These are phyloP conservation scores for Eutrema salsugineum DNA, from an alignment of 441 rosid genomes.

Conservation along the genomic window DNA sequence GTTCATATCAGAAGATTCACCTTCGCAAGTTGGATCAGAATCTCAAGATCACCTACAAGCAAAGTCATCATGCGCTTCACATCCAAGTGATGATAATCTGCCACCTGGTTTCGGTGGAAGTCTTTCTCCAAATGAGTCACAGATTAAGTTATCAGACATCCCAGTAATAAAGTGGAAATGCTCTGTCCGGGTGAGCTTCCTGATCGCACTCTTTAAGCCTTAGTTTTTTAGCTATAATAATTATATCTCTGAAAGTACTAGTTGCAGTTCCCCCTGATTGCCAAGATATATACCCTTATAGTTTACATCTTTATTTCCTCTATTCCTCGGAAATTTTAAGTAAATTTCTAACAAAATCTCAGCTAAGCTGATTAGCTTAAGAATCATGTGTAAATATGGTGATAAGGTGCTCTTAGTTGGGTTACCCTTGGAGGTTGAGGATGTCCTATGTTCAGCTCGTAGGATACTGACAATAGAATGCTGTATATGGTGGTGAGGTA, in stretches of 20 bases:
- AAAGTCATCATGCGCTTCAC: conserved; percentile 55
- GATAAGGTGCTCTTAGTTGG: background rate
- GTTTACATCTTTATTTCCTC: background rate
- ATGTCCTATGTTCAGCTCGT: conserved; percentile 3
- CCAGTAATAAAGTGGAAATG: conserved; percentile 73
- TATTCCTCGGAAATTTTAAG: background rate
- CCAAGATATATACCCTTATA: background rate
- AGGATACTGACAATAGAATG: background rate
- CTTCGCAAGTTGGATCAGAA: conserved; percentile 79
- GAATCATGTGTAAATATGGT: background rate
- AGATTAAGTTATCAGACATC: conserved; percentile 61
- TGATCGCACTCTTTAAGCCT: background rate
- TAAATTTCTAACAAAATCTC: background rate
- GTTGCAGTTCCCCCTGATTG: background rate
- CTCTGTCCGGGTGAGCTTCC: conserved; percentile 58
- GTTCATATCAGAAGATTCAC: conserved; percentile 85
- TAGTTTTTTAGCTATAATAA: background rate
- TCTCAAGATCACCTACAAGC: conserved; percentile 97
- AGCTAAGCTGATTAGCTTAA: background rate
- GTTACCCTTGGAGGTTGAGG: background rate
- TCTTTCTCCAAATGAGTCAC: conserved; percentile 46
- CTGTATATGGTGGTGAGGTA: background rate
- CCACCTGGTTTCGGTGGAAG: conserved; percentile 96
- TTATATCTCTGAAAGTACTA: background rate
- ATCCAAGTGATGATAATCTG: conserved; percentile 65